Base-by-base conservation (phyloP, 768 basidiomycete genomes). In the Psilocybe subaeruginosa region DNA sequence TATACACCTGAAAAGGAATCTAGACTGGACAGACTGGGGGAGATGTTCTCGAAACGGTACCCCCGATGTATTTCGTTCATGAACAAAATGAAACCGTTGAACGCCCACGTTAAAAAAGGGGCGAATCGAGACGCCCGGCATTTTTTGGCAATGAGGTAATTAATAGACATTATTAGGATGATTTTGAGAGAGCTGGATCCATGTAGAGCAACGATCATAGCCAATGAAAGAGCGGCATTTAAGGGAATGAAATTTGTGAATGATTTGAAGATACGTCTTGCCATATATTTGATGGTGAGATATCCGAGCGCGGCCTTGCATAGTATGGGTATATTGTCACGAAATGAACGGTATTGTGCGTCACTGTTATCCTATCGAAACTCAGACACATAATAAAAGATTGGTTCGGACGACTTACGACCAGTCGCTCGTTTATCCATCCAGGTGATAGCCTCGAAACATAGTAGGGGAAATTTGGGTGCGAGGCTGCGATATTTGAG, bases 341-440 rank as follows among this genome's bases (percentile, higher is more conserved):
- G 85, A 74, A 99, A 97, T 3, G 87, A 83, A 27, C 90, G 90
- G 71, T 95, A 98, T 77, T 99, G 97, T 0, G 82, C 77, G 69
- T 99, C 97, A 64, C 92, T 94, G 69, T 90, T 92, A 74, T 99
- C 97, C 97, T 98, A 33, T 27, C 52, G 62, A 52, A 62, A 27
- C 54, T 62, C 35, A 59, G 57, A 35, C 47, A 49, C 14, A 37
- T 11, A 50, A 39, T 37, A 27, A 11, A 23, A n/a, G 54, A 57
- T 58, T 45, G 27, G 46, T 33, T 51, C 8, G 43, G 16, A 51
- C 31, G 4, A 80, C 91, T 76, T 69, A 97, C 96, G 11, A 96
- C 82, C 71, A 79, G 72, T 31, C 93, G 86, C 41, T 88, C 91
- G 64, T 88, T 85, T 17, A 99, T 72, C 95, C 96, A 98, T 0